Base-by-base conservation (phyloP, 345 rosid species). In the Aegle marmelos region DNA sequence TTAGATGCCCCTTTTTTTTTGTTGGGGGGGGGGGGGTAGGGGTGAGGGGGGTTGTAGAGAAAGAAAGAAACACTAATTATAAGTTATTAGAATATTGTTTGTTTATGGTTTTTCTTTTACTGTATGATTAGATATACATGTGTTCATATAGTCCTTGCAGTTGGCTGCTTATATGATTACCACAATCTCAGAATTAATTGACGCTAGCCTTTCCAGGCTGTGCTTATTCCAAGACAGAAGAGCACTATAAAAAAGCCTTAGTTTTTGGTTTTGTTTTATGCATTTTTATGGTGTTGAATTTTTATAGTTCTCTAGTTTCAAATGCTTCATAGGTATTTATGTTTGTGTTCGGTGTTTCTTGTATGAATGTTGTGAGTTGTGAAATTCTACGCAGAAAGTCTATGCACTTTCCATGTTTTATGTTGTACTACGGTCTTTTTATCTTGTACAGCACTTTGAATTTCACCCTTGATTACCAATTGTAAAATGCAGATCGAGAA, bases 401-500 rank as follows among this genome's bases (percentile, higher is more conserved):
- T 21, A 16, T 78, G 36, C 53, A 5, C n/a, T 64, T 75, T 25
- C 64, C 14, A 27, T 5, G 68, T 36, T n/a, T 45, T 45, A 11
- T 45, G 14, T 41, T 41, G 14, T 41, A 41, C 50, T 11, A 41
- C 48, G 13, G 50, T 45, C 50, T 45, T 28, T 36, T 78, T 65
- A n/a, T 74, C 22, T 11, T 75, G 25, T 68, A 6, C 68, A 22
- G 8, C 63, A 22, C 45, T 69, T 64, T 68, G 39, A 25, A 31
- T 39, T 63, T 69, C 39, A 58, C 68, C 61, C 48, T 71, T 86
- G 74, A 80, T 76, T 81, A 78, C 28, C 69, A 74, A 78, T 73
- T 62, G 64, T 72, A 65, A 70, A 83, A 19, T 83, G 74, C 93
- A 94, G 98, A 82, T 87, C 17, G 95, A 97, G 89, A 97, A 97